Conservation (phyloP, 371 early-diverging fungal species). For the Mortierella sp. region DNA sequence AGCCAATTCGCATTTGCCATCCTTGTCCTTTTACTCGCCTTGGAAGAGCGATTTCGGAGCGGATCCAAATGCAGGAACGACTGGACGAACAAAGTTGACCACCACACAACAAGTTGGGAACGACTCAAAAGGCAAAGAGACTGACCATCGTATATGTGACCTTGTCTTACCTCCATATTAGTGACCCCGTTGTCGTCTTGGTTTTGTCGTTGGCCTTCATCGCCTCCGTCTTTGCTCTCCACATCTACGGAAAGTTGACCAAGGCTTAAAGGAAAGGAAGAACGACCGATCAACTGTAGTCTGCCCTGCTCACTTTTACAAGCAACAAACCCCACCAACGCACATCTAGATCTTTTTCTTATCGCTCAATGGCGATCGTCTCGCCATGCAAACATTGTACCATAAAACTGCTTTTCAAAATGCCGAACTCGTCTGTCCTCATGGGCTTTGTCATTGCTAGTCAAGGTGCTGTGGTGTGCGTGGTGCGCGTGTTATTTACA, state of each 20-base stretch:
- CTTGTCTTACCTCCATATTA: slow-evolving; percentile 41
- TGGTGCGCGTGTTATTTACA: neutral
- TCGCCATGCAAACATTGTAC: neutral
- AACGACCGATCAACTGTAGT: neutral
- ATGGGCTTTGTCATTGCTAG: neutral
- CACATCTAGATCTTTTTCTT: neutral
- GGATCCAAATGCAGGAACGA: too few species aligned
- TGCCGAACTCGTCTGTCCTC: too few species aligned
- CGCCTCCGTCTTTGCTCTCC: slow-evolving; percentile 89
- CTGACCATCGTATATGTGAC: neutral
- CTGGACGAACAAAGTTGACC: too few species aligned
- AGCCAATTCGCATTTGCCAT: too few species aligned
- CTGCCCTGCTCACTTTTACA: neutral
- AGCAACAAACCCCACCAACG: neutral
- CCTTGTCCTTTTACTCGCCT: neutral
- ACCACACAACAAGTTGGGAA: too few species aligned
- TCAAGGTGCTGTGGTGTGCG: too few species aligned
- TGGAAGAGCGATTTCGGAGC: too few species aligned
- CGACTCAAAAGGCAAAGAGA: slow-evolving; percentile 1
- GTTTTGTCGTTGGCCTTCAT: slow-evolving; percentile 92
- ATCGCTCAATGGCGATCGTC: neutral
- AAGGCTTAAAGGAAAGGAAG: slow-evolving; percentile 29
- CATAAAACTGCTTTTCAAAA: neutral
- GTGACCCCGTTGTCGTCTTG: slow-evolving; percentile 97
- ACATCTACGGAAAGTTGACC: slow-evolving; percentile 86